Percentiles rank a stretch among this genome's conserved stretches.
Evolutionary conservation across 176 grass and related monocot species (phyloP).

Genomic region (Raddia guianensis): DNA sequence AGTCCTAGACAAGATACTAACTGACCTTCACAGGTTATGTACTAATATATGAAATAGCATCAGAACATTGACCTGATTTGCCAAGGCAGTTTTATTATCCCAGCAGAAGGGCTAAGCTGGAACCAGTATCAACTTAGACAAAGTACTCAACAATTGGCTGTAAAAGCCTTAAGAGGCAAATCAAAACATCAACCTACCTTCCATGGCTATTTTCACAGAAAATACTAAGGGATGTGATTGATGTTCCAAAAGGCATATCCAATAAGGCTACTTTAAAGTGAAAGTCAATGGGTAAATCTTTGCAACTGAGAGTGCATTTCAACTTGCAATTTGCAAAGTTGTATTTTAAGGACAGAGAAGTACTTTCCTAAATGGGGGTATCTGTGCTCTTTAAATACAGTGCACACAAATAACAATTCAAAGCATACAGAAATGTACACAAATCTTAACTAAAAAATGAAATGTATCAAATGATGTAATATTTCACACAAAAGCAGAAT

Average conservation of each 20-base stretch:
- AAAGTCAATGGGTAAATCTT: not conserved
- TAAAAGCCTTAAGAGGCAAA: constrained; percentile 17
- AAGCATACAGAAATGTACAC: not conserved
- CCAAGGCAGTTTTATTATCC: constrained; percentile 20
- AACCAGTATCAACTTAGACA: constrained; percentile 3
- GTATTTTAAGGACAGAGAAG: not conserved
- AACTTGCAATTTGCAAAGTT: not conserved
- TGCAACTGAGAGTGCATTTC: not conserved
- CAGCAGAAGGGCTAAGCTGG: not conserved
- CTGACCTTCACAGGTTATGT: not conserved
- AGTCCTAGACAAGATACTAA: not conserved
- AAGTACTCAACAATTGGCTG: not conserved
- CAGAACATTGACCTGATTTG: not conserved
- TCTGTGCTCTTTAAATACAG: not conserved
- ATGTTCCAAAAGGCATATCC: constrained; percentile 8
- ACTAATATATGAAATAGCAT: not conserved
- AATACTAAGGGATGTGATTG: not conserved
- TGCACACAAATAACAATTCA: constrained; percentile 5
- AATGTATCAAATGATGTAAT: not conserved
- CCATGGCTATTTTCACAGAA: not conserved
- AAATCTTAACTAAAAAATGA: not conserved
- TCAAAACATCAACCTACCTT: not conserved
- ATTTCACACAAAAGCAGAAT: not conserved
- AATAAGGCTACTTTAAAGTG: constrained; percentile 7
- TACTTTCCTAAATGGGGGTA: not conserved